Conservation (phyloP, 257 asterid genomes). For the Solanum ossicruentum region DNA sequence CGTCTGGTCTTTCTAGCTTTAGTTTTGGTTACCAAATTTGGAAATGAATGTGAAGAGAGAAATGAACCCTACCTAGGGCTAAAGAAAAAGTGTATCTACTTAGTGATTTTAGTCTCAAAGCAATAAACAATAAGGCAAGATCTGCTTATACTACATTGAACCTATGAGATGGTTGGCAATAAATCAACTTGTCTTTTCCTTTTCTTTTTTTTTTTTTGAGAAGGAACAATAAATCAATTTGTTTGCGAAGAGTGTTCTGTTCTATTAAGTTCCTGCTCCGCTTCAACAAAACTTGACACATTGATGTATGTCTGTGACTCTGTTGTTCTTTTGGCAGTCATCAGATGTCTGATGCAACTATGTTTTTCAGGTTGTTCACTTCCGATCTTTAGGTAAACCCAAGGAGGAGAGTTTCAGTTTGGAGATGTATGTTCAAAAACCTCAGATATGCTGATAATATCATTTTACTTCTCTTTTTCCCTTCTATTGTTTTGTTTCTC, state of each 20-base stretch:
- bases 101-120: background rate
- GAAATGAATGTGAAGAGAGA: background rate
- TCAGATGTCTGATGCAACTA: background rate
- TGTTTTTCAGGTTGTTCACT: slow-evolving; percentile 63
- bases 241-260: background rate
- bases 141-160: background rate
- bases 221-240: no score
- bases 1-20: background rate
- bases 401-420: slow-evolving; percentile 81
- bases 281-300: background rate
- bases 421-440: slow-evolving; percentile 61
- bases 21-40: background rate
- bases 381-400: slow-evolving; percentile 74
- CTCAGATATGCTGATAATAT: background rate
- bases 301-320: background rate
- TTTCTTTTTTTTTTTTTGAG: no score
- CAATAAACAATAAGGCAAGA: background rate
- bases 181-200: background rate
- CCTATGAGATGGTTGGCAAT: background rate
- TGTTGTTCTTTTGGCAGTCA: background rate
- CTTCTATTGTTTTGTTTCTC: background rate
- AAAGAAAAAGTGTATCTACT: background rate
- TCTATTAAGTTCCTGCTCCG: background rate
- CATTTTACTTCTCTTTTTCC: background rate
- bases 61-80: background rate